Evolutionary conservation across 495 filamentous ascomycete genomes (phyloP).

Genomic region (Endocarpon pusillum): DNA sequence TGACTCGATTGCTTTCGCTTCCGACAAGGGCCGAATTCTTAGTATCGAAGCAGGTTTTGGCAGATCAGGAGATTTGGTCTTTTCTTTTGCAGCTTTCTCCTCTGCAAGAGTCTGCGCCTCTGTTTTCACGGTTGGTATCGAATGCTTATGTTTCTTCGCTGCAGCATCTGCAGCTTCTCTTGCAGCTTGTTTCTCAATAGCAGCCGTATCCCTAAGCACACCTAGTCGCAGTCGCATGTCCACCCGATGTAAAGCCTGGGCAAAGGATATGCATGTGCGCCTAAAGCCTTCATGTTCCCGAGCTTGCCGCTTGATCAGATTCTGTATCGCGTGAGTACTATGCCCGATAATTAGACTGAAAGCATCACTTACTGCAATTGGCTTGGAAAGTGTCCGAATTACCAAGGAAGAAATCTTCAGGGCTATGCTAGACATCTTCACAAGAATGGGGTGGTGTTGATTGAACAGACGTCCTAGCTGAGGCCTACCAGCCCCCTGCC

Average conservation of each 20-base stretch:
- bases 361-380: conserved; percentile 40
- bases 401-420: conserved; percentile 52
- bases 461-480: too few species aligned
- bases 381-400: conserved; percentile 55
- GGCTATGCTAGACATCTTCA: conserved; percentile 40
- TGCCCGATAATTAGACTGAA: conserved; percentile 29
- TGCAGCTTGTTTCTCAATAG: conserved; percentile 26
- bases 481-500: too few species aligned
- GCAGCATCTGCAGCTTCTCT: conserved; percentile 14
- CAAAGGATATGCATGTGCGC: conserved; percentile 49
- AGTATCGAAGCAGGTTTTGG: conserved; percentile 25
- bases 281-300: conserved; percentile 89
- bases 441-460: too few species aligned
- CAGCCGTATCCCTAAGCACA: conserved; percentile 60
- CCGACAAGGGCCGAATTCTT: conserved; percentile 61
- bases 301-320: conserved; percentile 83
- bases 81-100: conserved; percentile 32
- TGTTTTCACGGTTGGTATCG: conserved; percentile 64
- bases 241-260: conserved; percentile 74
- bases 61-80: conserved; percentile 32
- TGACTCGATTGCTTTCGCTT: conserved; percentile 85
- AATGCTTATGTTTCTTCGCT: conserved; percentile 42
- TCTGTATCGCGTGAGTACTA: conserved; percentile 38
- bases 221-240: conserved; percentile 89
- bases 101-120: conserved; percentile 53